phyloP scores from a whole-genome alignment of 202 grass and related monocot genomes.

The Brachypodium distachyon region DNA sequence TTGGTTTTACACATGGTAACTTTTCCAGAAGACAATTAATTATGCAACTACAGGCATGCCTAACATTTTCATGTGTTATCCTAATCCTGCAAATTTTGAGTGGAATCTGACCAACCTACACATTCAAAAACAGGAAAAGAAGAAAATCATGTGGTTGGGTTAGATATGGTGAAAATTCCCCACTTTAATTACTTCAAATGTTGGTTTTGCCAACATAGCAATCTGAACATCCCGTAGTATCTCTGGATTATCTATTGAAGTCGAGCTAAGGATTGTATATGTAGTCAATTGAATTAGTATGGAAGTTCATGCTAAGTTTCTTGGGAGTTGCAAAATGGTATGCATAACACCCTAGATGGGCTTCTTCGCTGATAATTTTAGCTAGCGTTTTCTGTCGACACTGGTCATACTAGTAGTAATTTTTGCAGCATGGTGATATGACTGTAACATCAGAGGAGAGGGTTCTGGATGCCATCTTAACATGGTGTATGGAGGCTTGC shows the following conservation, averaged over 20 bases:
- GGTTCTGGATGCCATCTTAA: conserved; percentile 80
- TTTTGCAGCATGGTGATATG: conserved; percentile 89
- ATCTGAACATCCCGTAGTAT: neutral
- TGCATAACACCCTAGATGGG: neutral
- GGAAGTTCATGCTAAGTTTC: neutral
- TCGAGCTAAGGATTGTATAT: conserved; percentile 6
- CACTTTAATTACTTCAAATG: neutral
- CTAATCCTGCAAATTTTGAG: neutral
- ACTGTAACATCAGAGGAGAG: conserved; percentile 96
- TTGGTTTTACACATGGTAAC: neutral
- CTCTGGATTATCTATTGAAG: neutral
- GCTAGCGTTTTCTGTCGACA: neutral
- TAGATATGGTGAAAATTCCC: neutral
- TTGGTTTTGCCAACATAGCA: conserved; percentile 5
- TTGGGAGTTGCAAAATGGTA: neutral
- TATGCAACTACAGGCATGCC: neutral
- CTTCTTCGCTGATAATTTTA: neutral
- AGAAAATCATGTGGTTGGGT: neutral
- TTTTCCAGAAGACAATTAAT: neutral
- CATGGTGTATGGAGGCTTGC: conserved; percentile 71
- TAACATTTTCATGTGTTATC: neutral
- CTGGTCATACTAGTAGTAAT: conserved; percentile 24
- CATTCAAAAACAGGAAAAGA: neutral
- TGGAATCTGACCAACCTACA: neutral
- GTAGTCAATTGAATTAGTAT: neutral